A percentile compares a stretch with the other conserved stretches of the same genome.
These are phyloP conservation scores for Alternaria panax DNA, from an alignment of 2,329 filamentous ascomycete genomes.

Conservation along the genomic window DNA sequence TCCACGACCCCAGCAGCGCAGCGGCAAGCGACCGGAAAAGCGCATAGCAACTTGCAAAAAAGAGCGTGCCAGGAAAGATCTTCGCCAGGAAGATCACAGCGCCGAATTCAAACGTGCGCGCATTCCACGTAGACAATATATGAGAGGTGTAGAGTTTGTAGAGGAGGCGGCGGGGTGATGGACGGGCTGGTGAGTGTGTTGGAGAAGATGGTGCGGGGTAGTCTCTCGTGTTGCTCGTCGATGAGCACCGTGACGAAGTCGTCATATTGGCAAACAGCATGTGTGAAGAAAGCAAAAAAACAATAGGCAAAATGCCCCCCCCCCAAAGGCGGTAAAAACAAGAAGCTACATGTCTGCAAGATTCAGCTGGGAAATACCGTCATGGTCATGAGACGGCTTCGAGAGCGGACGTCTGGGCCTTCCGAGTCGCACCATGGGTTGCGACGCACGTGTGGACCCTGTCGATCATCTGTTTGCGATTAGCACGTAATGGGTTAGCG, in stretches of 20 bases:
- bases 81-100: constrained; percentile 58
- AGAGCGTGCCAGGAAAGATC: constrained; percentile 62
- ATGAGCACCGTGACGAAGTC: constrained; percentile 10
- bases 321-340: not conserved
- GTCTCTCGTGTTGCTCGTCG: not conserved
- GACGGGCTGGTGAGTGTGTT: constrained; percentile 8
- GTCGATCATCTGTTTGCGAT: not conserved
- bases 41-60: constrained; percentile 74
- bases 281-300: not conserved
- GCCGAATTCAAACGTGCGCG: constrained; percentile 58
- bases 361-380: constrained; percentile 4
- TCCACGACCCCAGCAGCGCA: constrained; percentile 63
- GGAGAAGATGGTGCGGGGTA: constrained; percentile 12
- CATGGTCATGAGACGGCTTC: constrained; percentile 24
- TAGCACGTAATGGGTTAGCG: not conserved
- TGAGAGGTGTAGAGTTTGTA: constrained; percentile 56
- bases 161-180: constrained; percentile 28
- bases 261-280: constrained; percentile 5
- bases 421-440: constrained; percentile 1
- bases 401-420: constrained; percentile 13
- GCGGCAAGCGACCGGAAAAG: constrained; percentile 66
- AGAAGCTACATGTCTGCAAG: constrained; percentile 8
- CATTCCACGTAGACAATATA: constrained; percentile 59
- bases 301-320: too few species aligned
- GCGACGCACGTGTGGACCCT: constrained; percentile 1